These are phyloP conservation scores for Pythium biforme DNA, from an alignment of 352 stramenopile genomes.

Conservation along the genomic window DNA sequence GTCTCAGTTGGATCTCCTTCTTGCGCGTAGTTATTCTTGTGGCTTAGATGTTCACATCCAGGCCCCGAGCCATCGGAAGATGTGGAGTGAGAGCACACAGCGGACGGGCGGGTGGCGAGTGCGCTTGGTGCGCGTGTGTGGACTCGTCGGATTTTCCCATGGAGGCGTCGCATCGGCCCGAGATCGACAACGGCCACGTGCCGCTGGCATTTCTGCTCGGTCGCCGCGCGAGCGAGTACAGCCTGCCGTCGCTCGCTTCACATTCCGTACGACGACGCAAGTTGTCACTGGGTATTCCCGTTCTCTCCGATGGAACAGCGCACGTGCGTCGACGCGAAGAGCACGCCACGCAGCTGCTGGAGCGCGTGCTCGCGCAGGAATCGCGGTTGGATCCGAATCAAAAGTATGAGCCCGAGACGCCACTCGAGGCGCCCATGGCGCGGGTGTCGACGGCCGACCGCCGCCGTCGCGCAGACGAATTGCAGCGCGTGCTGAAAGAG, in stretches of 20 bases:
- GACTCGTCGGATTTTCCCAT: too few relatives aligned
- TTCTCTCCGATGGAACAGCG: neutral
- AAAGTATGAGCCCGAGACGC: conserved; percentile 2
- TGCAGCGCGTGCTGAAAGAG: conserved; percentile 15
- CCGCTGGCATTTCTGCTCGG: conserved; percentile 71
- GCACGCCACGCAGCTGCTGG: conserved; percentile 37
- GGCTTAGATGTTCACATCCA: neutral
- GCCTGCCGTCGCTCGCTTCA: conserved; percentile 6
- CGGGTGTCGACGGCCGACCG: conserved; percentile 17
- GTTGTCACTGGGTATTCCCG: neutral
- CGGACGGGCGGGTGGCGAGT: too few relatives aligned
- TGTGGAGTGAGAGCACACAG: too few relatives aligned
- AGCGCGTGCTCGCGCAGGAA: conserved; percentile 31
- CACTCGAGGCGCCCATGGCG: conserved; percentile 8
- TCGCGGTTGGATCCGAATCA: neutral
- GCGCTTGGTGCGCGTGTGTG: neutral
- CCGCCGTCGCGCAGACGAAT: conserved; percentile 1
- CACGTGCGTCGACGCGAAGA: conserved; percentile 37
- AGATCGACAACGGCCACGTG: conserved; percentile 52
- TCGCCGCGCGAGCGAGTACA: conserved; percentile 40
- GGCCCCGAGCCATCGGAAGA: too few relatives aligned
- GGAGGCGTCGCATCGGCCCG: neutral
- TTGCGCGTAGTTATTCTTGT: neutral
- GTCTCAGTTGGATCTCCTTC: neutral
- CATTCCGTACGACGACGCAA: neutral